phyloP scores from a whole-genome alignment of 495 filamentous ascomycete genomes.

The Hyaloscypha finlandica region DNA sequence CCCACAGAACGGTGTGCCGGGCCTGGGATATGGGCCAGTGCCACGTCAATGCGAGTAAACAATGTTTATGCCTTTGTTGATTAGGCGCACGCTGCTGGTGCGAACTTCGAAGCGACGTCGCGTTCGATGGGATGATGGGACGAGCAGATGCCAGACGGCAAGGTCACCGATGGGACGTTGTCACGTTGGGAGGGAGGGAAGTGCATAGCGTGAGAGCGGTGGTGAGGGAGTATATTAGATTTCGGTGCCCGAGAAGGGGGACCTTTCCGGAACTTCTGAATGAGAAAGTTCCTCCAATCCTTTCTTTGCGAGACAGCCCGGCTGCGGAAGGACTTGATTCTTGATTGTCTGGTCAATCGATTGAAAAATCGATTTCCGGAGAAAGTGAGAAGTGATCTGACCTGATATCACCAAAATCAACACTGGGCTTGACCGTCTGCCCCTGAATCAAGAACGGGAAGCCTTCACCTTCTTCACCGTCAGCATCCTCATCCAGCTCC shows the following conservation, averaged over 20 bases:
- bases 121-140: background rate
- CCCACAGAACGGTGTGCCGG: constrained; percentile 5
- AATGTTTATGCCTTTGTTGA: constrained; percentile 32
- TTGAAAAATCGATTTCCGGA: background rate
- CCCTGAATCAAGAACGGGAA: background rate
- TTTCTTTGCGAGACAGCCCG: background rate
- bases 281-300: background rate
- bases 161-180: background rate
- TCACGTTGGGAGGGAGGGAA: too few relatives aligned
- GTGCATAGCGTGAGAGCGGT: background rate
- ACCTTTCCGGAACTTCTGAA: background rate
- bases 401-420: background rate
- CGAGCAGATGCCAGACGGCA: constrained; percentile 15
- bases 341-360: background rate
- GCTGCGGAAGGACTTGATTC: background rate
- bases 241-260: background rate
- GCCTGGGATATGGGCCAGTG: constrained; percentile 16
- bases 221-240: background rate
- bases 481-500: background rate
- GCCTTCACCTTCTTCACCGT: background rate
- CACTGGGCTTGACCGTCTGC: background rate
- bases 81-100: constrained; percentile 13
- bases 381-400: background rate
- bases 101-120: constrained; percentile 7
- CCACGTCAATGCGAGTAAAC: constrained; percentile 35